Evolutionary conservation across 2,329 filamentous ascomycete genomes (phyloP).

Genomic region (Emergomyces pasteurianus): DNA sequence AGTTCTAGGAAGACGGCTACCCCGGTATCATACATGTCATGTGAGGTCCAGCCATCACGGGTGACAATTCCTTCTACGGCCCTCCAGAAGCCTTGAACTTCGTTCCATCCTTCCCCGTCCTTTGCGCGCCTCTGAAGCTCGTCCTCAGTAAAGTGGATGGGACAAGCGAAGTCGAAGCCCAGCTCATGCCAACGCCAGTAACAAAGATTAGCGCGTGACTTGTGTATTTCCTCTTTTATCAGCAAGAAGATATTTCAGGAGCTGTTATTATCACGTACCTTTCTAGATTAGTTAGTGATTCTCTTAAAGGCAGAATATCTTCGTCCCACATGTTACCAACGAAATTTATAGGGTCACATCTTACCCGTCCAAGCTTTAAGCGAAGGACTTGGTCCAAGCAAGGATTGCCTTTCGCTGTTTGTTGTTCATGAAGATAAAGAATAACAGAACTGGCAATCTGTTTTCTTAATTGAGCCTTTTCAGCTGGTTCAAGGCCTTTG

Average conservation of each 20-base stretch:
- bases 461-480: not conserved
- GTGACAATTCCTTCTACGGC: constrained; percentile 21
- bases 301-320: constrained; percentile 17
- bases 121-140: constrained; percentile 7
- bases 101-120: constrained; percentile 21
- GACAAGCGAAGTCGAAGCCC: constrained; percentile 18
- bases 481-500: constrained; percentile 6
- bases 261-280: constrained; percentile 15
- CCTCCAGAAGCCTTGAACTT: constrained; percentile 5
- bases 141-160: constrained; percentile 12
- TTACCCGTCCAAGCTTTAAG: constrained; percentile 8
- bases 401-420: constrained; percentile 4
- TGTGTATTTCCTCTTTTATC: not conserved
- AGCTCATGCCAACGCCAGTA: constrained; percentile 21
- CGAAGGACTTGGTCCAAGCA: constrained; percentile 1
- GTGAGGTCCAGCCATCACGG: constrained; percentile 28
- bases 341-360: constrained; percentile 15
- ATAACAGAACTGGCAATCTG: constrained; percentile 1
- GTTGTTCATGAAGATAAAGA: constrained; percentile 1
- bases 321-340: constrained; percentile 18
- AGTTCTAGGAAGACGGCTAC: constrained; percentile 25
- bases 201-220: constrained; percentile 7
- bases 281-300: constrained; percentile 20
- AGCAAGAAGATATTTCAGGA: constrained; percentile 5
- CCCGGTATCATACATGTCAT: constrained; percentile 23